Evolutionary conservation across 352 stramenopile species (phyloP).

Genomic region (Globisporangium heterothallicum): DNA sequence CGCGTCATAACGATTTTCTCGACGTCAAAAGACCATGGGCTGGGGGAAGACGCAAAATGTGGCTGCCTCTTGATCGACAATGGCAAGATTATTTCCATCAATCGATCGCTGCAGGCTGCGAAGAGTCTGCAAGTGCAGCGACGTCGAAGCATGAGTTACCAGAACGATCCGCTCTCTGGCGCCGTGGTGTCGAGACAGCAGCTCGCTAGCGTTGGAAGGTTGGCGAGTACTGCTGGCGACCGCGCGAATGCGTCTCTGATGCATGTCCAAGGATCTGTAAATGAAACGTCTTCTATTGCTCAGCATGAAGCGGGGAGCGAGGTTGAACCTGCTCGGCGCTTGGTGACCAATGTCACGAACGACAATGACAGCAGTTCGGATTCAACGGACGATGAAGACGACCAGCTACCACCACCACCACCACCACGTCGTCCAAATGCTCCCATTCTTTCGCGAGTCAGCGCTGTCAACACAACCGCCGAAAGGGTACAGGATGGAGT

Average conservation of each 20-base stretch:
- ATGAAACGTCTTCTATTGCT: background rate
- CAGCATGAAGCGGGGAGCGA: background rate
- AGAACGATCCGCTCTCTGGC: background rate
- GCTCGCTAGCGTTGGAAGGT: background rate
- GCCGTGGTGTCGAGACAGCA: background rate
- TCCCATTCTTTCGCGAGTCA: background rate
- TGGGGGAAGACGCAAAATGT: slow-evolving; percentile 52
- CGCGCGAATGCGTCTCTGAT: background rate
- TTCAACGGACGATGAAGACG: slow-evolving; percentile 9
- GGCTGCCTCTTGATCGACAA: slow-evolving; percentile 64
- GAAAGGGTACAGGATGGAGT: background rate
- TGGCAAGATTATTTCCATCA: slow-evolving; percentile 53
- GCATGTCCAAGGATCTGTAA: slow-evolving; percentile 3
- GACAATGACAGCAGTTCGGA: slow-evolving; percentile 2
- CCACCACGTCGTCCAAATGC: background rate
- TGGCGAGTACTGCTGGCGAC: background rate
- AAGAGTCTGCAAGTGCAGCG: slow-evolving; percentile 20
- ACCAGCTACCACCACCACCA: background rate
- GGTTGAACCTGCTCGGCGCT: background rate
- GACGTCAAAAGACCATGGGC: slow-evolving; percentile 65
- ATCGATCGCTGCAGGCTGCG: slow-evolving; percentile 24
- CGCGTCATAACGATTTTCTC: slow-evolving; percentile 69
- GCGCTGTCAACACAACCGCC: background rate
- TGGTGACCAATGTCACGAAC: background rate
- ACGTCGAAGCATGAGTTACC: slow-evolving; percentile 21